A percentile compares a stretch with the other conserved stretches of the same genome.
These are phyloP conservation scores for Fraxinus angustifolia DNA, from an alignment of 305 asterid species.

Conservation along the genomic window DNA sequence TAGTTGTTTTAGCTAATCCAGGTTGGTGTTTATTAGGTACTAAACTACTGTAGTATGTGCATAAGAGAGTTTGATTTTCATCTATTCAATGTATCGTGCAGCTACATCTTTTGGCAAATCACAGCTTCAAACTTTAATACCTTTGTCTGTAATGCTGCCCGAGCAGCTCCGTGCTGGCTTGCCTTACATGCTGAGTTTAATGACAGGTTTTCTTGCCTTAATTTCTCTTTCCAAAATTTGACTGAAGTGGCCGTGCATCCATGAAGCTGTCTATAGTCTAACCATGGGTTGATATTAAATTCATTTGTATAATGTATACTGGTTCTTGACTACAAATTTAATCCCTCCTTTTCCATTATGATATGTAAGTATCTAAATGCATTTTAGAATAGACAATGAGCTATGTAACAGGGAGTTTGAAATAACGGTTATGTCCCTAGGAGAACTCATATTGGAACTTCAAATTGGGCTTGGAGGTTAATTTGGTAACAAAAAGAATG, in stretches of 20 bases:
- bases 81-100: conserved; percentile 25
- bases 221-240: conserved; percentile 2
- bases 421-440: not conserved
- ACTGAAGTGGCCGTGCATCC: not conserved
- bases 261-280: conserved; percentile 1
- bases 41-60: not conserved
- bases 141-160: conserved; percentile 43
- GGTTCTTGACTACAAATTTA: not conserved
- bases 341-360: not conserved
- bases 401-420: not conserved
- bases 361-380: not conserved
- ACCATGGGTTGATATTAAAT: not conserved
- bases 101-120: conserved; percentile 60
- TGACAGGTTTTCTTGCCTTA: conserved; percentile 41
- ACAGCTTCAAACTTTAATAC: conserved; percentile 40
- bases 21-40: conserved; percentile 34
- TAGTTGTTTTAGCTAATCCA: conserved; percentile 73
- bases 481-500: not conserved
- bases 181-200: conserved; percentile 44
- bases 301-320: not conserved
- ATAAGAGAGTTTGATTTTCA: conserved; percentile 6
- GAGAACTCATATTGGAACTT: not conserved
- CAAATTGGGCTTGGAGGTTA: not conserved
- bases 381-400: not conserved
- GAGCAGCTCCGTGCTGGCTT: conserved; percentile 43